phyloP scores from a whole-genome alignment of 306 rosid genomes.

The Boehmeria nivea region DNA sequence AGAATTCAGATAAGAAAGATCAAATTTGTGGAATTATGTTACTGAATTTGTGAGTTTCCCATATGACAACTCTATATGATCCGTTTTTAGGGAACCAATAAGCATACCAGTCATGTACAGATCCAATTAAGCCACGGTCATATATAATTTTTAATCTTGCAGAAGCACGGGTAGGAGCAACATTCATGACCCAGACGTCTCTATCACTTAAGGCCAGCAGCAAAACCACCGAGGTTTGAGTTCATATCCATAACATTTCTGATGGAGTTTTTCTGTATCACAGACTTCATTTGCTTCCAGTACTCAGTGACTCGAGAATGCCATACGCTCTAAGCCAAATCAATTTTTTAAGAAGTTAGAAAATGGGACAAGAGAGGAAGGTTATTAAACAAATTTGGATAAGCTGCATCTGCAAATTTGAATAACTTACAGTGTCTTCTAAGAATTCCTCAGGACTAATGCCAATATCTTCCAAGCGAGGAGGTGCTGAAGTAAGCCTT shows the following conservation, averaged over 20 bases:
- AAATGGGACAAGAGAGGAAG: not conserved
- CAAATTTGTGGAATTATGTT: no score
- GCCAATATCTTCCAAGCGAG: slow-evolving; percentile 50
- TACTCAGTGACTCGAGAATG: slow-evolving; percentile 46
- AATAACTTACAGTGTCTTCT: slow-evolving; percentile 48
- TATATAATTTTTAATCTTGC: slow-evolving; percentile 44
- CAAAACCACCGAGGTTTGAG: slow-evolving; percentile 62
- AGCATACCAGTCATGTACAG: slow-evolving; percentile 58
- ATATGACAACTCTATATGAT: not conserved
- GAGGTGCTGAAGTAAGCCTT: slow-evolving; percentile 48
- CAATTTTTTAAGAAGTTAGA: not conserved
- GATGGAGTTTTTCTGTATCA: slow-evolving; percentile 34
- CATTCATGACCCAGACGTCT: slow-evolving; percentile 64
- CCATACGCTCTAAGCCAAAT: slow-evolving; percentile 42
- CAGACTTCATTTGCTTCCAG: slow-evolving; percentile 56
- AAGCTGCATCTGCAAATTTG: slow-evolving; percentile 6
- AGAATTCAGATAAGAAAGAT: no score
- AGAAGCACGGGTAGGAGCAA: slow-evolving; percentile 42
- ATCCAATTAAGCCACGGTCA: slow-evolving; percentile 58
- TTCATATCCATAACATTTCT: slow-evolving; percentile 67
- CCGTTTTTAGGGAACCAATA: not conserved
- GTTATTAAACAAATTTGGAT: not conserved
- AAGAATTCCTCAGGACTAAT: slow-evolving; percentile 44
- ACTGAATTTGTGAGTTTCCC: no score
- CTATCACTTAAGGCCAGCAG: slow-evolving; percentile 42